These are phyloP conservation scores for Claviceps africana DNA, from an alignment of 2,329 filamentous ascomycete species.

Conservation along the genomic window DNA sequence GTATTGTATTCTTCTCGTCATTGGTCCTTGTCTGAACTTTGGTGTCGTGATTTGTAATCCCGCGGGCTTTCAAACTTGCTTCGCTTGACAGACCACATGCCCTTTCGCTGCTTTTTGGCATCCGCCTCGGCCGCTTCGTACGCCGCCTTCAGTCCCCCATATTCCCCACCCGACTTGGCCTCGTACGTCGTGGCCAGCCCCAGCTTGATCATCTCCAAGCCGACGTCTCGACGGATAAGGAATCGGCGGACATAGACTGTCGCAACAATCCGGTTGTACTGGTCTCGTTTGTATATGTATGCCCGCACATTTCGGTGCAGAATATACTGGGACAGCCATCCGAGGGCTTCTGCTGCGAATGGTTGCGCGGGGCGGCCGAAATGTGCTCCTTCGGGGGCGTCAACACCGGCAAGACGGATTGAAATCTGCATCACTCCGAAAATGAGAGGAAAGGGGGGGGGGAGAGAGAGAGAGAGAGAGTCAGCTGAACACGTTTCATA, in stretches of 20 bases:
- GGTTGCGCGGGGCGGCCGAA: conserved; percentile 84
- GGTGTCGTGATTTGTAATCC: conserved; percentile 57
- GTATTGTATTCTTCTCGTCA: neutral
- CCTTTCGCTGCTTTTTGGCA: conserved; percentile 50
- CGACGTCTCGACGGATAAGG: conserved; percentile 64
- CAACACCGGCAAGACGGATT: conserved; percentile 78
- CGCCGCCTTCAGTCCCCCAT: conserved; percentile 52
- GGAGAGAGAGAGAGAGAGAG: neutral
- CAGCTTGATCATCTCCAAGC: conserved; percentile 72
- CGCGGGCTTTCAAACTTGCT: conserved; percentile 66
- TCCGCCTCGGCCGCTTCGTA: conserved; percentile 54
- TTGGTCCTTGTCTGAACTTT: conserved; percentile 9
- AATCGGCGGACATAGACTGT: conserved; percentile 64
- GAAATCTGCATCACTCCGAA: conserved; percentile 47
- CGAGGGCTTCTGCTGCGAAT: conserved; percentile 63
- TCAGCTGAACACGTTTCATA: neutral
- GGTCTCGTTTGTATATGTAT: conserved; percentile 73
- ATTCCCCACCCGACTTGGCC: conserved; percentile 79
- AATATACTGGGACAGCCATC: conserved; percentile 66
- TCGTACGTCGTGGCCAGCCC: conserved; percentile 89
- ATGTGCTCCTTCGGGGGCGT: conserved; percentile 85
- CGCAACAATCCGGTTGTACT: conserved; percentile 82
- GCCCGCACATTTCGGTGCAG: conserved; percentile 60
- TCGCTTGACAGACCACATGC: conserved; percentile 61
- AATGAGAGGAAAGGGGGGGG: neutral